Percentiles rank a stretch among this genome's conserved stretches.
These are phyloP conservation scores for Diaporthe sp. DNA, from an alignment of 2,329 filamentous ascomycete species.

Conservation along the genomic window DNA sequence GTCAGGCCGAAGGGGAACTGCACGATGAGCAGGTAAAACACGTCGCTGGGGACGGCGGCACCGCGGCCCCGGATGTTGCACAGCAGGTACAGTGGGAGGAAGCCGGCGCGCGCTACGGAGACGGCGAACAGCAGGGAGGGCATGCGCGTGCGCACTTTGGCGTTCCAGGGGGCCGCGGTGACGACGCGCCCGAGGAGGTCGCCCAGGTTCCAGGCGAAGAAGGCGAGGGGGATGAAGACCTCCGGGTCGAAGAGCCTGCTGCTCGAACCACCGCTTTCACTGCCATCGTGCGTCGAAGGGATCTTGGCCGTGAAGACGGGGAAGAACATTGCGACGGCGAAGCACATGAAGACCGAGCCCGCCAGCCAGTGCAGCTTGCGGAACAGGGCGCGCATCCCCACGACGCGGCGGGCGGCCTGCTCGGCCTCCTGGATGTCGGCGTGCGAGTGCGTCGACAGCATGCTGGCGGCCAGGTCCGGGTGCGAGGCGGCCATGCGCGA, in stretches of 20 bases:
- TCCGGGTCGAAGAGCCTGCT: conserved; percentile 75
- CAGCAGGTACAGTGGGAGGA: conserved; percentile 87
- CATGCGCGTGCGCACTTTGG: conserved; percentile 64
- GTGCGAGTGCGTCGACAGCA: conserved; percentile 56
- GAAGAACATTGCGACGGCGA: conserved; percentile 88
- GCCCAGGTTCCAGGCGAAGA: conserved; percentile 94
- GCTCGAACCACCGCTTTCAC: conserved; percentile 44
- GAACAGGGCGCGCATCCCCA: conserved; percentile 74
- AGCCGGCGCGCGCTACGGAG: conserved; percentile 73
- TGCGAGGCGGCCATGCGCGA: conserved; percentile 56
- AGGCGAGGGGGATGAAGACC: conserved; percentile 89
- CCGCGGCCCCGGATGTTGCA: conserved; percentile 89
- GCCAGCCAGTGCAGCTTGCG: conserved; percentile 84
- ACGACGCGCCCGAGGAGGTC: conserved; percentile 83
- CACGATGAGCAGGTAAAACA: conserved; percentile 88
- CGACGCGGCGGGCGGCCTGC: conserved; percentile 61
- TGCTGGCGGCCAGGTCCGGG: conserved; percentile 32
- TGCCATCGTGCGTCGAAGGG: conserved; percentile 53
- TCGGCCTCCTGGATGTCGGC: conserved; percentile 66
- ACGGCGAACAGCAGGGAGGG: conserved; percentile 78
- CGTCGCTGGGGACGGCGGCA: conserved; percentile 80
- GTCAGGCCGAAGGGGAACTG: conserved; percentile 86
- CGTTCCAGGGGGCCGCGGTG: conserved; percentile 69
- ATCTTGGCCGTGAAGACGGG: conserved; percentile 89
- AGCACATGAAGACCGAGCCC: conserved; percentile 83